phyloP scores from a whole-genome alignment of 108 stramenopile genomes.

The Fistulifera pelliculosa region DNA sequence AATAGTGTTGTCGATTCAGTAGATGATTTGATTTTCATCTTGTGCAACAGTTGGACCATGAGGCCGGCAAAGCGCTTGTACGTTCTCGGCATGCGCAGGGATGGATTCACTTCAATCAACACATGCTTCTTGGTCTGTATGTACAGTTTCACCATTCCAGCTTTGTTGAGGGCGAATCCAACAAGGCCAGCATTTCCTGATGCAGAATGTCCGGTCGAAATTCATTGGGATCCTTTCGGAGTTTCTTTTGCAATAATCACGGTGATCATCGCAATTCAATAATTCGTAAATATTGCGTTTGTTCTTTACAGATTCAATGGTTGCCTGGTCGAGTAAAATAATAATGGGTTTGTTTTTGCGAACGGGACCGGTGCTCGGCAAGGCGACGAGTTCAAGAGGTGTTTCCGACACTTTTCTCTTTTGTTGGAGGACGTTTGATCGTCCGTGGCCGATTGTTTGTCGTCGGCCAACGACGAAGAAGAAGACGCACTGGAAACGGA shows the following conservation, averaged over 20 bases:
- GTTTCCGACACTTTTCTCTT: too few species aligned
- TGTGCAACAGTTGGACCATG: constrained; percentile 97
- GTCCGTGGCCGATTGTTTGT: too few species aligned
- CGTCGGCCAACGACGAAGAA: too few species aligned
- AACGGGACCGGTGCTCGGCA: background rate
- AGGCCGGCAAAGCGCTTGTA: constrained; percentile 92
- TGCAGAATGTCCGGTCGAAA: constrained; percentile 97
- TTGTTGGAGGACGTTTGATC: too few species aligned
- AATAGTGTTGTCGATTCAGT: constrained; percentile 85
- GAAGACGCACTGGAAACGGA: too few species aligned
- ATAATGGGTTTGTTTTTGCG: constrained; percentile 48
- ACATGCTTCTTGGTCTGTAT: constrained; percentile 88
- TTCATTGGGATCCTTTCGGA: constrained; percentile 85
- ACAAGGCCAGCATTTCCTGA: constrained; percentile 92
- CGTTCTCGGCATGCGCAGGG: constrained; percentile 92
- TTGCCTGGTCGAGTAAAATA: constrained; percentile 89
- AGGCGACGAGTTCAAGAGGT: background rate
- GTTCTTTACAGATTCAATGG: constrained; percentile 95
- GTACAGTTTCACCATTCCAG: constrained; percentile 87
- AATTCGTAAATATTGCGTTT: constrained; percentile 89
- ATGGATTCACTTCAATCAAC: constrained; percentile 91
- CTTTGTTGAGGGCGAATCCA: constrained; percentile 99
- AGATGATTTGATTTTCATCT: constrained; percentile 97
- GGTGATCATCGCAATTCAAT: constrained; percentile 98
- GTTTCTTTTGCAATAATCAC: constrained; percentile 86